Conservation (phyloP, 345 rosid species). For the Melastoma malabathricum region DNA sequence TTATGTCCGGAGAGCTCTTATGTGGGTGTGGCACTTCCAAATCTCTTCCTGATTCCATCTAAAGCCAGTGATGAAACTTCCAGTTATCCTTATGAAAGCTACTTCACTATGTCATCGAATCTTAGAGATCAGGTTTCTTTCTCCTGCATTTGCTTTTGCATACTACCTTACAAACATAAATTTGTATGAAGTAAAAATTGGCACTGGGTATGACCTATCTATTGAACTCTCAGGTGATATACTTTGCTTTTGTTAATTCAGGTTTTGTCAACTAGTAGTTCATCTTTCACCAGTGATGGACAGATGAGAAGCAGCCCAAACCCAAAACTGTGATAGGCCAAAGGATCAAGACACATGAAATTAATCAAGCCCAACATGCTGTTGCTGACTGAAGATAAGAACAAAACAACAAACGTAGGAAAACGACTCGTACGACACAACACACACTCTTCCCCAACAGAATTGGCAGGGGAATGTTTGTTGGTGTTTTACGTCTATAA, state of each 20-base stretch:
- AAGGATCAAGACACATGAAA: not conserved
- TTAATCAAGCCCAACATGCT: not conserved
- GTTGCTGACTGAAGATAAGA: no score
- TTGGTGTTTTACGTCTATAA: no score
- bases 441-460: no score
- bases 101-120: constrained; percentile 31
- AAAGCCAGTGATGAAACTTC: constrained; percentile 34
- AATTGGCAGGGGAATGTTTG: no score
- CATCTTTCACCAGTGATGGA: constrained; percentile 22
- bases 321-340: no score
- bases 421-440: no score
- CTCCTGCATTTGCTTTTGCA: not conserved
- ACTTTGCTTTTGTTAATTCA: constrained; percentile 10
- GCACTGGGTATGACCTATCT: not conserved
- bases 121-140: constrained; percentile 46
- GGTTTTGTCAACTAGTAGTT: constrained; percentile 48
- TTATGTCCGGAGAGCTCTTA: constrained; percentile 4
- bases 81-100: constrained; percentile 38
- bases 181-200: no score
- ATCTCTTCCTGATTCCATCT: constrained; percentile 36
- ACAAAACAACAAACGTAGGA: no score
- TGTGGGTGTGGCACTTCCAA: constrained; percentile 15
- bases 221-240: not conserved
- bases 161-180: no score
- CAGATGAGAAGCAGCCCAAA: no score